Evolutionary conservation across 768 basidiomycete species (phyloP).

Genomic region (Boletus coccyginus): DNA sequence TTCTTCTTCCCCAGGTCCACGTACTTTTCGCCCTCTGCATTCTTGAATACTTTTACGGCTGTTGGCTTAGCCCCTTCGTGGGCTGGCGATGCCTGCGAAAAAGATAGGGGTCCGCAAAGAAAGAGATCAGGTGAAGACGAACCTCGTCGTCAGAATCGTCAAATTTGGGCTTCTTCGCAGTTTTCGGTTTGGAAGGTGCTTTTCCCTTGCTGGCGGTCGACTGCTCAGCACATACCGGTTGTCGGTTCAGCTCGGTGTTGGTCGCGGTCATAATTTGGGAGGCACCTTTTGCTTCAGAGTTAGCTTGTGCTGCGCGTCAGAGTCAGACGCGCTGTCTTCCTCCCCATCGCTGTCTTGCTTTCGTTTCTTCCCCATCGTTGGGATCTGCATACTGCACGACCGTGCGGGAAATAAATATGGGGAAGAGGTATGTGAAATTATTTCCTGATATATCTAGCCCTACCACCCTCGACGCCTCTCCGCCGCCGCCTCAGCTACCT

Average conservation of each 20-base stretch:
- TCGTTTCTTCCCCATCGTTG: conserved; percentile 18
- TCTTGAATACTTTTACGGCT: conserved; percentile 13
- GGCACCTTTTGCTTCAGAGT: conserved; percentile 14
- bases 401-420: conserved; percentile 3
- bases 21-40: conserved; percentile 41
- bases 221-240: not conserved
- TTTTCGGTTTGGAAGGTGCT: conserved; percentile 16
- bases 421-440: conserved; percentile 16
- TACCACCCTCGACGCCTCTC: conserved; percentile 7
- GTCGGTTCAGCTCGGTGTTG: not conserved
- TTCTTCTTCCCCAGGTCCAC: conserved; percentile 71
- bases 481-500: not conserved
- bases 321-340: conserved; percentile 15
- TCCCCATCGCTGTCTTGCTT: conserved; percentile 18
- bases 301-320: conserved; percentile 10
- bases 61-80: not conserved
- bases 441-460: conserved; percentile 34
- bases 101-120: conserved; percentile 16
- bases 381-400: not conserved
- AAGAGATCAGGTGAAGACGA: not conserved
- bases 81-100: conserved; percentile 11
- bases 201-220: conserved; percentile 3
- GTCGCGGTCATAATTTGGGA: not conserved
- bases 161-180: conserved; percentile 39
- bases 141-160: conserved; percentile 4